Percentiles rank a stretch among this genome's conserved stretches.
Conservation (phyloP, 306 rosid species). For the Vigna radiata region DNA sequence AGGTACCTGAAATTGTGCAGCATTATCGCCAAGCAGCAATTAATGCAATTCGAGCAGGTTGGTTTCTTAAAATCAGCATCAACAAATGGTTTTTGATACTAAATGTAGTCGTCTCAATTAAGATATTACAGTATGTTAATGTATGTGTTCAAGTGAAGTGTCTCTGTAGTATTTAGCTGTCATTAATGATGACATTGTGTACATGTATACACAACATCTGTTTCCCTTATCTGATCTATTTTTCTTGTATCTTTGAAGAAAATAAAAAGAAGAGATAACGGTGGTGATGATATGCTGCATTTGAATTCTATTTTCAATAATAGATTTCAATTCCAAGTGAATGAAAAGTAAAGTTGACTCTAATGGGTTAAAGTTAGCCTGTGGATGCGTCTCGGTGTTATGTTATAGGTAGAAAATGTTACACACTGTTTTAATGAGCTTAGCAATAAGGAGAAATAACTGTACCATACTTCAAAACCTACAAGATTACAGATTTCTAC, state of each 20-base stretch:
- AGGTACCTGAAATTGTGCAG: conserved; percentile 70
- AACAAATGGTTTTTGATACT: not conserved
- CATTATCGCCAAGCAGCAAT: conserved; percentile 65
- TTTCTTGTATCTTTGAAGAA: not conserved
- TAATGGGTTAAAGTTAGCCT: not conserved
- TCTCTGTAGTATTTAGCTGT: not conserved
- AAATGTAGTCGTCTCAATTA: not conserved
- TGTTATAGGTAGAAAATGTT: not conserved
- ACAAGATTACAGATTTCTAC: not conserved
- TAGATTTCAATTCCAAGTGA: not conserved
- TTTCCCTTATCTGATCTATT: not conserved
- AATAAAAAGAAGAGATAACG: not conserved
- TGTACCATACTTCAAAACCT: not conserved
- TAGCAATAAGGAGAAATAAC: not conserved
- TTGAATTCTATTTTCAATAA: too few species aligned
- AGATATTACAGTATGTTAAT: not conserved
- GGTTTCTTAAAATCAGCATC: not conserved
- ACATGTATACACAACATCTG: not conserved
- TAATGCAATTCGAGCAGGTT: conserved; percentile 77
- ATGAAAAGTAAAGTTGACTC: not conserved
- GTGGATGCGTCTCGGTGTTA: not conserved
- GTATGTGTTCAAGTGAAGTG: not conserved
- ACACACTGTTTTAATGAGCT: not conserved
- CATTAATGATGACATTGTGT: not conserved
- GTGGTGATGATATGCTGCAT: not conserved